Evolutionary conservation across 2,329 filamentous ascomycete genomes (phyloP), one percentile per base, ranked within the genome.

Genomic region (Escovopsis weberi): DNA sequence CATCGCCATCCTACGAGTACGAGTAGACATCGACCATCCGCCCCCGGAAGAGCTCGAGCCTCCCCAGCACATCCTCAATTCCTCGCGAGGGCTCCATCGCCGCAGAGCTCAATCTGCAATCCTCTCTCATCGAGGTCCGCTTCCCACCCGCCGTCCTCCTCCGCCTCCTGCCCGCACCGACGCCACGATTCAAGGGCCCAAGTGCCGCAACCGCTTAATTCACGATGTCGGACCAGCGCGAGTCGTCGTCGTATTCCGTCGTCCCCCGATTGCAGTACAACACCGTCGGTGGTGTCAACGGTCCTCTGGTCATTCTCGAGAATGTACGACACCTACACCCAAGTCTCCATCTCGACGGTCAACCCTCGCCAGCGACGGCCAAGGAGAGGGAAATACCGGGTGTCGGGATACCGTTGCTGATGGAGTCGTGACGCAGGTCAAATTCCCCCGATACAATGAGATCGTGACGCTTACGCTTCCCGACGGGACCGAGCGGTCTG

Each of bases 231-330:
- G 74, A 78, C 62, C 70, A 70, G 45, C 69, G 74, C 59, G 71
- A 74, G 54, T 68, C 73, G 49, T 73, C 71, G 46, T 74, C 72
- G 50, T 78, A 77, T 63, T 74, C 71, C 48, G 66, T 78, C 55
- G 61, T 69, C 52, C 74, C 74, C 46, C 67, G 73, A 56, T 65
- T 96, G 67, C 80, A 83, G 58, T 98, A 98, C 78, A 98, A 98
- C 72, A 98, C 91, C 55, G 87, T 98, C 61, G 85, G 87, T 59
- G 89, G 89, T 71, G 82, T 98, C 67, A 98, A 98, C 69, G 91
- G 91, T 46, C 91, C 91, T 57, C 77, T 98, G 65, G 91, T 98
- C 60, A 89, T 98, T 59, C 77, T 98, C 53, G 91, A 96, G 63
- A 93, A 94, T 76, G 89, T 94, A 64, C 37, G 57, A 32, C 9